Evolutionary conservation across 2,329 filamentous ascomycete species (phyloP).

Genomic region (Alternaria angustiovoidea): DNA sequence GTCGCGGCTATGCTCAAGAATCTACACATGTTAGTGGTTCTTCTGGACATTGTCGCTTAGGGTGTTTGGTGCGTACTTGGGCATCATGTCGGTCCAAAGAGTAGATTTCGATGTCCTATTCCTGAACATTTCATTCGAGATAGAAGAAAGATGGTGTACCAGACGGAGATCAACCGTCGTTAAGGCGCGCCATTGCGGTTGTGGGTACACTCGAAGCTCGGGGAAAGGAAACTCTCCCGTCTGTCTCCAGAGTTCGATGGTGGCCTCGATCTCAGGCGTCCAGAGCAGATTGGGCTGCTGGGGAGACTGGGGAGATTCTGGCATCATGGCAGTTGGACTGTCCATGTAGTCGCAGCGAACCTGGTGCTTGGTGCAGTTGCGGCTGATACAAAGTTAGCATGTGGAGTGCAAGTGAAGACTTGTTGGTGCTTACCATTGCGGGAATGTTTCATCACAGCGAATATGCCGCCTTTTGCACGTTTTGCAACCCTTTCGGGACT

Average conservation of each 20-base stretch:
- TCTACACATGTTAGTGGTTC: constrained; percentile 56
- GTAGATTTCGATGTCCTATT: constrained; percentile 84
- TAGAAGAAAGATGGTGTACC: constrained; percentile 87
- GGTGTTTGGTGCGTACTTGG: constrained; percentile 71
- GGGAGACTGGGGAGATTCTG: constrained; percentile 60
- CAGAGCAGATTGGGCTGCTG: constrained; percentile 75
- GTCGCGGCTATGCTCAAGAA: constrained; percentile 84
- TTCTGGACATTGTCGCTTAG: constrained; percentile 18
- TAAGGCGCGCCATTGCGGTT: constrained; percentile 75
- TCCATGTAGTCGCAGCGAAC: constrained; percentile 98
- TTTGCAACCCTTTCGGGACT: constrained; percentile 97
- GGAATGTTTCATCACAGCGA: constrained; percentile 95
- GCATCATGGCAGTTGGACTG: constrained; percentile 70
- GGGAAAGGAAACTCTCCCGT: constrained; percentile 88
- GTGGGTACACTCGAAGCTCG: constrained; percentile 77
- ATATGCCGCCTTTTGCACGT: constrained; percentile 98
- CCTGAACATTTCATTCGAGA: constrained; percentile 81
- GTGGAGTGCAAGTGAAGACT: not conserved
- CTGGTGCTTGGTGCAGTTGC: constrained; percentile 99
- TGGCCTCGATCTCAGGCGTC: constrained; percentile 83
- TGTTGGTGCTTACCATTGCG: constrained; percentile 79
- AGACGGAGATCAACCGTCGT: constrained; percentile 82
- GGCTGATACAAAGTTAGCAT: constrained; percentile 62
- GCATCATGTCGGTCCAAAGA: constrained; percentile 91
- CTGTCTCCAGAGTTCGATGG: constrained; percentile 82